Evolutionary conservation across 169 alveolate genomes (phyloP).

Genomic region (Neospora caninum): DNA sequence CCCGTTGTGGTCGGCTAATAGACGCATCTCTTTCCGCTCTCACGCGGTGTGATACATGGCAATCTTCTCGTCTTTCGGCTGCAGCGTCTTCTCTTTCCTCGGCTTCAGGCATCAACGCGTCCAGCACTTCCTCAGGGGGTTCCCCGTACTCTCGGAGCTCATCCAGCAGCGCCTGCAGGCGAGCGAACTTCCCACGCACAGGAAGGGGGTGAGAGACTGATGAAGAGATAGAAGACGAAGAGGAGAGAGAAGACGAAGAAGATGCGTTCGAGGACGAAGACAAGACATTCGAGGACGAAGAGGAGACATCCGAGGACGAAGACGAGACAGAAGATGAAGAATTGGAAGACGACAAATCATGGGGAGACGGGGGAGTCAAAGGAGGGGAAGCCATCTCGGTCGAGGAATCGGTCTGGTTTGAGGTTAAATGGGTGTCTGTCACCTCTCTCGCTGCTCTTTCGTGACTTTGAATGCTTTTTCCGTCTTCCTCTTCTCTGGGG

Average conservation of each 20-base stretch:
- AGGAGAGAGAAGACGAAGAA: not conserved
- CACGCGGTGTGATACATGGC: no score
- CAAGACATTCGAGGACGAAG: not conserved
- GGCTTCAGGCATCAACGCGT: not conserved
- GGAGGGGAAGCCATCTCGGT: not conserved
- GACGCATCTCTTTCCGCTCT: no score
- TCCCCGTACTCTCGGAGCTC: not conserved
- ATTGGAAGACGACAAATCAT: not conserved
- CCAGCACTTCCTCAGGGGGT: conserved; percentile 15
- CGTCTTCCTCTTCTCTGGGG: not conserved
- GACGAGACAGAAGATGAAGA: not conserved
- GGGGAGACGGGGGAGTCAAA: not conserved
- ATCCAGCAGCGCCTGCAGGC: not conserved
- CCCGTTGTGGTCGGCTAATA: no score
- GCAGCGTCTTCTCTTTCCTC: no score
- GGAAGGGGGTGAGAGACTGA: not conserved
- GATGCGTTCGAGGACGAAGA: not conserved
- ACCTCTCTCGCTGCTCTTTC: not conserved
- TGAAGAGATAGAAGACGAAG: not conserved
- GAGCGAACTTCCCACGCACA: not conserved
- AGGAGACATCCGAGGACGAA: not conserved
- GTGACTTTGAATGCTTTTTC: no score
- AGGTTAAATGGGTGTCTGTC: not conserved
- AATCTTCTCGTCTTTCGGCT: no score
- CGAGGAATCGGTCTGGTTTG: no score